Percentiles rank a stretch among this genome's conserved stretches.
These are phyloP conservation scores for Tanacetum coccineum DNA, from an alignment of 129 eudicot species.

Conservation along the genomic window DNA sequence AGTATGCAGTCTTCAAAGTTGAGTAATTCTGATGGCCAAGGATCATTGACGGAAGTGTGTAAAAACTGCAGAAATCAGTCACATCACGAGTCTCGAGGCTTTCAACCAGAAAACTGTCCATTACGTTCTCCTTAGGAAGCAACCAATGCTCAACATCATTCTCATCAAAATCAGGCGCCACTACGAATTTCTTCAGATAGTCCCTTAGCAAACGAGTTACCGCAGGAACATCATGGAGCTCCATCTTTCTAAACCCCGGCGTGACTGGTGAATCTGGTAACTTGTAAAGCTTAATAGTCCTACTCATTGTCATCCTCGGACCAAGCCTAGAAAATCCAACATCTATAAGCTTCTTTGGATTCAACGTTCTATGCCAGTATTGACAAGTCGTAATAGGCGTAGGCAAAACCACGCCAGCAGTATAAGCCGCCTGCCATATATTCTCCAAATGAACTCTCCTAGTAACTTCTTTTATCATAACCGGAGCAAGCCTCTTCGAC, in stretches of 20 bases:
- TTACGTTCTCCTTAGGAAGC: constrained; percentile 50
- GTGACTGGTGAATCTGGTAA: constrained; percentile 39
- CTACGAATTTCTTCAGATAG: constrained; percentile 41
- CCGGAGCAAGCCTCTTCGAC: constrained; percentile 61
- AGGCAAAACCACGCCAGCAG: constrained; percentile 65
- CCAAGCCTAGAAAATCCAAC: constrained; percentile 65
- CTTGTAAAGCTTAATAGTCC: constrained; percentile 59
- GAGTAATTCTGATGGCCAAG: constrained; percentile 50
- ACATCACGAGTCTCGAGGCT: constrained; percentile 48
- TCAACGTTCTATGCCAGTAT: constrained; percentile 59
- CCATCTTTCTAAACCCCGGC: constrained; percentile 61
- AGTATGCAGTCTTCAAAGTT: constrained; percentile 55
- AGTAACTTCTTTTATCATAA: constrained; percentile 66
- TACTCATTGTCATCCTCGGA: constrained; percentile 61
- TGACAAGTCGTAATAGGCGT: constrained; percentile 57
- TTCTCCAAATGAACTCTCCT: constrained; percentile 62
- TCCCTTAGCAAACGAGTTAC: constrained; percentile 51
- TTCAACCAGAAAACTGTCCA: constrained; percentile 53
- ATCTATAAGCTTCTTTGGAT: constrained; percentile 62
- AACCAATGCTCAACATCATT: constrained; percentile 69
- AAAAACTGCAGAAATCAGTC: constrained; percentile 62
- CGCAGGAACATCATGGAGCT: constrained; percentile 58
- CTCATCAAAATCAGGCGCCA: constrained; percentile 62
- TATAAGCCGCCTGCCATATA: constrained; percentile 72
- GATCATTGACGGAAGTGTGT: constrained; percentile 52